These are phyloP conservation scores for Yamadazyma olivae DNA, from an alignment of 805 yeast species.

Conservation along the genomic window DNA sequence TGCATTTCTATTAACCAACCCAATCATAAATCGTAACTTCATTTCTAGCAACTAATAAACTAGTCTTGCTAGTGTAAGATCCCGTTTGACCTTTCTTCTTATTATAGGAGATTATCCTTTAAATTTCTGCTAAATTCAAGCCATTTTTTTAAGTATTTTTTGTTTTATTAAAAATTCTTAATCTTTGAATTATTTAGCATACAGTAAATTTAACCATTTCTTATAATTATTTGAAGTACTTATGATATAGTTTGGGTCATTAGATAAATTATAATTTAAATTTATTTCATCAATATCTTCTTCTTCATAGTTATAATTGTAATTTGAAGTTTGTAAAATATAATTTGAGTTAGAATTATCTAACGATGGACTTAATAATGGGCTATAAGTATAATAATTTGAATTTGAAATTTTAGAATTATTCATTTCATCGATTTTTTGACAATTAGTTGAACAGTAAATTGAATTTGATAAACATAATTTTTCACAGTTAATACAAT, in stretches of 20 bases:
- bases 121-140: too few species aligned
- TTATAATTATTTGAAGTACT: slow-evolving; percentile 13
- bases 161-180: too few species aligned
- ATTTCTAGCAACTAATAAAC: too few species aligned
- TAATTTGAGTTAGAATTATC: slow-evolving; percentile 1
- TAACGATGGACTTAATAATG: slow-evolving; percentile 27
- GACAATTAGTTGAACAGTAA: slow-evolving; percentile 32
- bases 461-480: slow-evolving; percentile 20
- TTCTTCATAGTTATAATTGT: slow-evolving; percentile 1
- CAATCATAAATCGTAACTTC: too few species aligned
- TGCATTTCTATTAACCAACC: too few species aligned
- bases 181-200: slow-evolving; percentile 6
- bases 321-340: background rate
- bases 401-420: slow-evolving; percentile 14
- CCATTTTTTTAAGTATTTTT: too few species aligned
- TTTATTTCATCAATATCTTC: slow-evolving; percentile 11
- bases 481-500: slow-evolving; percentile 36
- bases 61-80: too few species aligned
- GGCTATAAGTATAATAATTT: slow-evolving; percentile 16
- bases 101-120: too few species aligned
- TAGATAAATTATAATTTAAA: slow-evolving; percentile 6
- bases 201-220: slow-evolving; percentile 13
- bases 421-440: slow-evolving; percentile 26
- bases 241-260: slow-evolving; percentile 3
- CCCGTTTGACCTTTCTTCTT: too few species aligned